Conservation (phyloP, 495 filamentous ascomycete genomes). For the Tuber indicum region DNA sequence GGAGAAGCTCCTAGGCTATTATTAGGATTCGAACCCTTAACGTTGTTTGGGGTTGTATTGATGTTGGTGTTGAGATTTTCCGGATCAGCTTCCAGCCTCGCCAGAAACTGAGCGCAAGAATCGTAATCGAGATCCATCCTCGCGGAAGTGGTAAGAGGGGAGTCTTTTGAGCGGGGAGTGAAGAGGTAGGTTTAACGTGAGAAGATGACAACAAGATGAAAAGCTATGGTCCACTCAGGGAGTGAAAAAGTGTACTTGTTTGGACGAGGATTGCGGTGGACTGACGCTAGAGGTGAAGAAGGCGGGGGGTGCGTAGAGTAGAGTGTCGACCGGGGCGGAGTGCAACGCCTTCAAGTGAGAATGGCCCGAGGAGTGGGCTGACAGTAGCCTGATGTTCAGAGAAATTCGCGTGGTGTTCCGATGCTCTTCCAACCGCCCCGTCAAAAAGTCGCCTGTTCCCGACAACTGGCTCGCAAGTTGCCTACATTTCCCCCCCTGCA, state of each 20-base stretch:
- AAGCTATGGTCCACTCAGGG: conserved; percentile 14
- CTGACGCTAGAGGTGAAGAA: neutral
- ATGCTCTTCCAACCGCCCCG: neutral
- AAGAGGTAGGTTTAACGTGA: conserved; percentile 11
- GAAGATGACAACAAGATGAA: conserved; percentile 27
- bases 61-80: conserved; percentile 23
- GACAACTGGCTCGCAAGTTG: neutral
- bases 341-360: conserved; percentile 10
- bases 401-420: neutral
- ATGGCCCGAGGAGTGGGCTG: conserved; percentile 37
- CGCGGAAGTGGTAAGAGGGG: conserved; percentile 23
- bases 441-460: conserved; percentile 1
- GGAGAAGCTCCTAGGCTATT: conserved; percentile 26
- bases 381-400: conserved; percentile 33
- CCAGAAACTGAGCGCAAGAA: conserved; percentile 41
- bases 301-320: conserved; percentile 9
- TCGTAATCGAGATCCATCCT: conserved; percentile 41
- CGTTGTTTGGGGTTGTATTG: conserved; percentile 15
- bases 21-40: conserved; percentile 16
- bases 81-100: conserved; percentile 39
- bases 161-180: conserved; percentile 37
- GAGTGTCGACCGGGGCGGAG: conserved; percentile 3
- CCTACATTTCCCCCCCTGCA: neutral
- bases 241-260: neutral
- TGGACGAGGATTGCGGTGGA: conserved; percentile 3